Conservation (phyloP, 371 early-diverging fungal species). For the Actinomortierella ambigua region DNA sequence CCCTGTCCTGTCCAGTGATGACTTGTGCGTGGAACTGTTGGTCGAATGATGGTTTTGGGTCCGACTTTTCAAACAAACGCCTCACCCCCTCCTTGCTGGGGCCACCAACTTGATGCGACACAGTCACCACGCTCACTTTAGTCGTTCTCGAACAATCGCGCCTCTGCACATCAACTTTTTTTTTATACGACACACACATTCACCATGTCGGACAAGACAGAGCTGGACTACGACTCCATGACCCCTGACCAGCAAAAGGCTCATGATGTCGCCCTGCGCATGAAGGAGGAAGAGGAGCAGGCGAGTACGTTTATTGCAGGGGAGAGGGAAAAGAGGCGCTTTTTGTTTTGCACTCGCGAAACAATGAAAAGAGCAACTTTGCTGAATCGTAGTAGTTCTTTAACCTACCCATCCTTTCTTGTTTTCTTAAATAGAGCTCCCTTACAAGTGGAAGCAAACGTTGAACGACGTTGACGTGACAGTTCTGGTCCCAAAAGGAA, state of each 20-base stretch:
- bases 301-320: slow-evolving; percentile 35
- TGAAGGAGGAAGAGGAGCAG: slow-evolving; percentile 65
- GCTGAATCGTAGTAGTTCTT: neutral
- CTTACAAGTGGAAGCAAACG: slow-evolving; percentile 87
- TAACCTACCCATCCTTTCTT: neutral
- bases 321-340: too few relatives aligned
- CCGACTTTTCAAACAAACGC: too few relatives aligned
- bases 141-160: slow-evolving; percentile 14
- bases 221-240: slow-evolving; percentile 45
- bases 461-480: slow-evolving; percentile 83
- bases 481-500: slow-evolving; percentile 79
- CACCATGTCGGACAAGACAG: slow-evolving; percentile 9
- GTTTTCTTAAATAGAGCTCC: slow-evolving; percentile 54
- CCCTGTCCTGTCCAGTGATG: too few relatives aligned
- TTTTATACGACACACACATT: neutral
- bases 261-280: slow-evolving; percentile 45
- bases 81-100: too few relatives aligned
- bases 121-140: slow-evolving; percentile 1
- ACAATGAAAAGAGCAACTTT: slow-evolving; percentile 5
- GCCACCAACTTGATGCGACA: too few relatives aligned
- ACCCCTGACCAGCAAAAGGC: slow-evolving; percentile 53
- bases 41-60: too few relatives aligned
- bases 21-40: too few relatives aligned
- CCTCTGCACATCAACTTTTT: neutral
- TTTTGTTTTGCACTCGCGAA: too few relatives aligned